Percentiles rank a stretch among this genome's conserved stretches.
These are phyloP conservation scores for Neurospora sp. DNA, from an alignment of 495 filamentous ascomycete species.

Conservation along the genomic window DNA sequence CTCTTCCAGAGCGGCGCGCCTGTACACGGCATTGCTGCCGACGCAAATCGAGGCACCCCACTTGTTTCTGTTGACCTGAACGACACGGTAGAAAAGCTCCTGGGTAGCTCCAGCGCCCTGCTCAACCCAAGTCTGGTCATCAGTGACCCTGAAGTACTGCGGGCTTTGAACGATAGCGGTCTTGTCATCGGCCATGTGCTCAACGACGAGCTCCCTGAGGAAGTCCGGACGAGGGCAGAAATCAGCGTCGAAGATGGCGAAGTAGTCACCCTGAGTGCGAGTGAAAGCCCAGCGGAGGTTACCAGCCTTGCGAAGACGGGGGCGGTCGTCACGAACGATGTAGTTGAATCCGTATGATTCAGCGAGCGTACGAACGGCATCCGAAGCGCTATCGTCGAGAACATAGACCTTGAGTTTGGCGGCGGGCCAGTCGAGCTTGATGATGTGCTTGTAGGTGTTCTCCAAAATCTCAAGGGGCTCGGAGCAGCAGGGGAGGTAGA, in stretches of 20 bases:
- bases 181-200: slow-evolving; percentile 21
- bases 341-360: slow-evolving; percentile 20
- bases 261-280: slow-evolving; percentile 18
- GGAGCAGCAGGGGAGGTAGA: slow-evolving; percentile 26
- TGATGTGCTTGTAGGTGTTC: slow-evolving; percentile 23
- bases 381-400: slow-evolving; percentile 18
- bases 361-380: slow-evolving; percentile 12
- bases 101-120: slow-evolving; percentile 25
- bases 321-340: slow-evolving; percentile 23
- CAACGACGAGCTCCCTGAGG: slow-evolving; percentile 17
- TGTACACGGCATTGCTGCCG: slow-evolving; percentile 22
- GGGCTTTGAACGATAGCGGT: slow-evolving; percentile 22
- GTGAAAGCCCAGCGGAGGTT: slow-evolving; percentile 24
- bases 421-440: slow-evolving; percentile 19
- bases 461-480: slow-evolving; percentile 25
- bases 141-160: slow-evolving; percentile 21
- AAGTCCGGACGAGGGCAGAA: slow-evolving; percentile 24
- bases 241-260: slow-evolving; percentile 26
- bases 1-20: slow-evolving; percentile 16
- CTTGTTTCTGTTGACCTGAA: slow-evolving; percentile 22
- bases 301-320: slow-evolving; percentile 22
- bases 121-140: slow-evolving; percentile 26
- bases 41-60: slow-evolving; percentile 26
- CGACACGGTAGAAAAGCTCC: slow-evolving; percentile 25
- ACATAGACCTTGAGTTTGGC: slow-evolving; percentile 18